Base-by-base conservation (phyloP, 352 stramenopile genomes). In the Phytophthora pini region DNA sequence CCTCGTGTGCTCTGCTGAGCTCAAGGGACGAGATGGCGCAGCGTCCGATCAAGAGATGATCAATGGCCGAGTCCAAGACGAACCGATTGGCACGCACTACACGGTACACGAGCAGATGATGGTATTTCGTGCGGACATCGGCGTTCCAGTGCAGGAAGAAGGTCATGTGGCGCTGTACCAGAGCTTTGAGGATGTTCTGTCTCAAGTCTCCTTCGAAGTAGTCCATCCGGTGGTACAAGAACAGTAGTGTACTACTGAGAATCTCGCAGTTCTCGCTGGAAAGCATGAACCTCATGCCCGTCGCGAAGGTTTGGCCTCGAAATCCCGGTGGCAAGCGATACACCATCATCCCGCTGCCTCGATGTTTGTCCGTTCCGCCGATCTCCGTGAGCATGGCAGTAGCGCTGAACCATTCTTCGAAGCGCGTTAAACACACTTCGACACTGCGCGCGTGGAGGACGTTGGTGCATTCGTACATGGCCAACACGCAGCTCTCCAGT, bases 101-200 rank as follows among this genome's bases (percentile, higher is more conserved):
- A 27, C 80, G 84, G 61, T 90, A 94, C 2, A 92, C 77, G 3
- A 94, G 71, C 15, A 94, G 15, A 64, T 94, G 85, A 38, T 94
- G 85, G 58, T 94, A 94, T 31, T 79, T 81, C 46, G 70, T 75
- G 5, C 85, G 70, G 7, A 94, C 85, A 32, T 92, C 85, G 4
- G 57, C 62, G 56, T 94, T 88, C 85, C 85, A 94, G 59, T 94
- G 85, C 32, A 94, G 51, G 27, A 92, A 94, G 10, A 94, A 66
- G 1, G 64, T 78, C 79, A 94, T 91, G 63, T 94, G 85, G 0
- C 85, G 85, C 55, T 92, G 85, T 11, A 90, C 79, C 9, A 94
- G 67, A 8, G 79, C 77, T 51, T 90, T 89, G 13, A 94, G 63
- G 40, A 91, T 77, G 53, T 70, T 79, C 39, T 89, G 78, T 0